Percentiles rank a stretch among this genome's conserved stretches.
phyloP scores from a whole-genome alignment of 345 rosid species.

The Odontarrhena argentea region DNA sequence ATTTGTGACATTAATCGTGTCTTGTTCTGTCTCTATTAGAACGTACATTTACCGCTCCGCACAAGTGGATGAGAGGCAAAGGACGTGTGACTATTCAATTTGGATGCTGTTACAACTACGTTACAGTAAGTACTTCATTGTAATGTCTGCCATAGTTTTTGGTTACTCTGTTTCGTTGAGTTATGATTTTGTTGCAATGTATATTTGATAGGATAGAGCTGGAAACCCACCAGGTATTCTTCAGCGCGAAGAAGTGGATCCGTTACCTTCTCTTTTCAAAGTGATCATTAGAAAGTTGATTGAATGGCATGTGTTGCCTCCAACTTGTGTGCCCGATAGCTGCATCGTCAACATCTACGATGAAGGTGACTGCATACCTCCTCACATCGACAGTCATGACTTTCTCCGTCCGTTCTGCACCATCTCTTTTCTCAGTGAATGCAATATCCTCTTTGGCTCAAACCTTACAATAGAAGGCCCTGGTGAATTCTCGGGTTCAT shows the following conservation, averaged over 20 bases:
- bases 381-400: conserved; percentile 69
- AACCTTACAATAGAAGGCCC: conserved; percentile 51
- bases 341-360: conserved; percentile 73
- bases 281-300: conserved; percentile 63
- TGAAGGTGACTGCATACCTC: conserved; percentile 78
- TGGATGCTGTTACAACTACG: conserved; percentile 69
- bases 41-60: conserved; percentile 64
- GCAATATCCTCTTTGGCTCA: conserved; percentile 61
- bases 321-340: conserved; percentile 62
- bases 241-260: conserved; percentile 60
- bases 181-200: neutral
- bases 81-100: conserved; percentile 70
- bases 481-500: conserved; percentile 62
- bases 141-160: neutral
- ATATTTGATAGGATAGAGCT: conserved; percentile 50
- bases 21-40: conserved; percentile 39
- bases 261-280: conserved; percentile 57
- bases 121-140: conserved; percentile 40
- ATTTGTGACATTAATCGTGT: neutral
- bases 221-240: conserved; percentile 69
- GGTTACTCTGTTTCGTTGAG: neutral
- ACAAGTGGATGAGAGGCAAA: conserved; percentile 75
- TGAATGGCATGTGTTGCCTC: conserved; percentile 60
- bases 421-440: conserved; percentile 60
- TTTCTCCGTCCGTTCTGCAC: conserved; percentile 72